These are phyloP conservation scores for fission yeast (Schizosaccharomyces pombe) DNA, from an alignment of 805 yeast species.

Conservation along the genomic window DNA sequence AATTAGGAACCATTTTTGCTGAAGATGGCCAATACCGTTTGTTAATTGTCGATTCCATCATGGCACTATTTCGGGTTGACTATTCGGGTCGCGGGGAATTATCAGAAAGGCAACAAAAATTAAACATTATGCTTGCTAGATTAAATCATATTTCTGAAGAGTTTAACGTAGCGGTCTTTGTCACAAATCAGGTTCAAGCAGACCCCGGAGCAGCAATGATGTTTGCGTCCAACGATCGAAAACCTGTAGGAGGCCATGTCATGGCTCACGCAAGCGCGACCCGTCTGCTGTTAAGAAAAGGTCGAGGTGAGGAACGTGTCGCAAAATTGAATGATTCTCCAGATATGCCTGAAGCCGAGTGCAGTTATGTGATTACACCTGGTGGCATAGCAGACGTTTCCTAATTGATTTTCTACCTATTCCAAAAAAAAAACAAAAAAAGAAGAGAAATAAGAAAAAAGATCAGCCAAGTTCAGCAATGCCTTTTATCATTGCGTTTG, in stretches of 20 bases:
- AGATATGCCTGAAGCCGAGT: slow-evolving; percentile 84
- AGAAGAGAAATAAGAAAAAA: background rate
- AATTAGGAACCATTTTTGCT: slow-evolving; percentile 40
- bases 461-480: background rate
- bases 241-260: slow-evolving; percentile 68
- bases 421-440: background rate
- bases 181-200: slow-evolving; percentile 53
- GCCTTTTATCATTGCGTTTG: background rate
- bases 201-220: slow-evolving; percentile 65
- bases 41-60: slow-evolving; percentile 45
- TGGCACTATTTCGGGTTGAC: slow-evolving; percentile 61
- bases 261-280: slow-evolving; percentile 81
- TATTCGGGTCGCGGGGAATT: slow-evolving; percentile 59
- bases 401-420: background rate
- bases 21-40: slow-evolving; percentile 33
- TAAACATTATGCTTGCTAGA: slow-evolving; percentile 31
- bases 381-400: slow-evolving; percentile 71
- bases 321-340: slow-evolving; percentile 93
- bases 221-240: slow-evolving; percentile 64
- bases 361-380: slow-evolving; percentile 84
- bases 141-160: slow-evolving; percentile 47
- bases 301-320: slow-evolving; percentile 73
- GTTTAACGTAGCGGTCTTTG: slow-evolving; percentile 51
- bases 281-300: slow-evolving; percentile 59
- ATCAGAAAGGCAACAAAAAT: slow-evolving; percentile 49